Base-by-base conservation (phyloP, 495 filamentous ascomycete genomes). In the Podospora pseudocomata region DNA sequence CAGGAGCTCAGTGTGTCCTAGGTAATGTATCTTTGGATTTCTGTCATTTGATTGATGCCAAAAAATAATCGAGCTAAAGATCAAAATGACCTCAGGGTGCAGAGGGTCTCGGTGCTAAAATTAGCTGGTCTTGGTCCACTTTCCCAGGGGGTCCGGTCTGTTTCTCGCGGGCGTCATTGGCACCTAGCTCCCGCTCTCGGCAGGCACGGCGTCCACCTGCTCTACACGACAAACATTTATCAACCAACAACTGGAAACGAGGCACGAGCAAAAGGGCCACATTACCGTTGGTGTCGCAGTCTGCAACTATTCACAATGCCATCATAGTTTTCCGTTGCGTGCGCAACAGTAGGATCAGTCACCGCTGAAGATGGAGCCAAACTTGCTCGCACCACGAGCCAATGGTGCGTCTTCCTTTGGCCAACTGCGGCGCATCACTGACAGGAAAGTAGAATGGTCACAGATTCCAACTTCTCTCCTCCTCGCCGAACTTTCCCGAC, bases 381-480 rank as follows among this genome's bases (percentile, higher is more conserved):
- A 49, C 13, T 49, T 11, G 39, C 39, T 49, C 39, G 39, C 39
- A 49, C 39, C 13, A 49, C 39, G 39, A 11, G 39, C 39, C 13
- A 16, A 49, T 3, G 39, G 39, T 49, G 39, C 9, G 39, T 49
- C 9, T 49, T 49, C 39, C 9, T 49, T 32, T 32, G 30, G 4
- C 30, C 30, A 32, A 32, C 30, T 7, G 30, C 4, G 7, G 30
- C 30, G 7, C 30, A 32, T 49, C 39, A 16, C 39, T 49, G 39
- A 49, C 39, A 49, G 13, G 6, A 49, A 49, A 5, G 9, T 16
- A 49, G 39, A 49, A 18, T 86, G 84, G 84, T 73, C 82, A 44
- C 79, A 78, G 60, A 78, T 87, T 26, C 80, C 85, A 11, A 86
- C 84, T 44, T 74, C 81, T 15, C 56, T 82, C 56, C 81, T 88